Evolutionary conservation across 2,329 filamentous ascomycete genomes (phyloP).

Genomic region (Fusarium buharicum): DNA sequence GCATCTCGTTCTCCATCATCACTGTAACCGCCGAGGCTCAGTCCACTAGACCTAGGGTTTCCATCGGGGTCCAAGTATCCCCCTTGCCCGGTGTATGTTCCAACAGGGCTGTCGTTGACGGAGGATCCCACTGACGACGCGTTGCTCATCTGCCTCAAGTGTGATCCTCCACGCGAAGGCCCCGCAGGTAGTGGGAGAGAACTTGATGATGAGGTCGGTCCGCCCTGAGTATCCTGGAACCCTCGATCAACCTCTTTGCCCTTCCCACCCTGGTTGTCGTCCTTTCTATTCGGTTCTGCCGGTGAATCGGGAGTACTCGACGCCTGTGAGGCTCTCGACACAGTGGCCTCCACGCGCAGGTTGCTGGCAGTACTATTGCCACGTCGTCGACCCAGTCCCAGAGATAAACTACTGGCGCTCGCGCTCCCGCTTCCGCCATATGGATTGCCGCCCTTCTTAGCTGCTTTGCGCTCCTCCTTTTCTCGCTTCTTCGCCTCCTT

Average conservation of each 20-base stretch:
- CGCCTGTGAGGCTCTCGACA: conserved; percentile 56
- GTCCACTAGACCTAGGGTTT: conserved; percentile 64
- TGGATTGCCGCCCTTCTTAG: conserved; percentile 66
- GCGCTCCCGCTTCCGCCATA: conserved; percentile 54
- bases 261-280: conserved; percentile 60
- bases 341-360: conserved; percentile 65
- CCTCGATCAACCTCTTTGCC: conserved; percentile 75
- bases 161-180: conserved; percentile 71
- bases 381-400: conserved; percentile 68
- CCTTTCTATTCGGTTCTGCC: conserved; percentile 43
- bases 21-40: conserved; percentile 60
- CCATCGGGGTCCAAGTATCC: conserved; percentile 50
- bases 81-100: conserved; percentile 57
- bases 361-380: conserved; percentile 70
- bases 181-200: conserved; percentile 60
- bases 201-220: conserved; percentile 50
- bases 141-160: conserved; percentile 85
- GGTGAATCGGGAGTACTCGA: conserved; percentile 41
- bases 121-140: conserved; percentile 87
- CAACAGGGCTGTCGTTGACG: conserved; percentile 71
- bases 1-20: conserved; percentile 63
- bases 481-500: conserved; percentile 88
- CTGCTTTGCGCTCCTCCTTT: conserved; percentile 83
- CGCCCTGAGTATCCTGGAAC: conserved; percentile 34
- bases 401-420: conserved; percentile 72